Evolutionary conservation across 108 stramenopile genomes (phyloP).

Genomic region (Cylindrotheca fusiformis): DNA sequence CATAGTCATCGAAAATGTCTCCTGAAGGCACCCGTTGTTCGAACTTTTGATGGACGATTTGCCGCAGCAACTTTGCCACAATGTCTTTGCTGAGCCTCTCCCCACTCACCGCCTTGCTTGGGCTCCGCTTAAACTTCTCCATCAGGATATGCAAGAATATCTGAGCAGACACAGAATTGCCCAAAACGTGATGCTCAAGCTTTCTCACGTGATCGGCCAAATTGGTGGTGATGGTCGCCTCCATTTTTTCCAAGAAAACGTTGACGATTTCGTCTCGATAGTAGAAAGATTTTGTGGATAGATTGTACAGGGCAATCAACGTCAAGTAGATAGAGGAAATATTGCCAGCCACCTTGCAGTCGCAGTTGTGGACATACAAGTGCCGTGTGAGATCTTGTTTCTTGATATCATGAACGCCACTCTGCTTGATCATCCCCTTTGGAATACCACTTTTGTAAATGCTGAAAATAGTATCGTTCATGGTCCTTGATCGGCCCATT

Average conservation of each 20-base stretch:
- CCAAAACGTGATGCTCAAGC: slow-evolving; percentile 15
- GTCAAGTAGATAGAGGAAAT: slow-evolving; percentile 37
- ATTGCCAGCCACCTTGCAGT: slow-evolving; percentile 29
- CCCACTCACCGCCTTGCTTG: slow-evolving; percentile 3
- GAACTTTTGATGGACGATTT: slow-evolving; percentile 32
- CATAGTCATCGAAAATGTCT: slow-evolving; percentile 22
- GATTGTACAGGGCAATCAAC: slow-evolving; percentile 26
- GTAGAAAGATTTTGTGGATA: slow-evolving; percentile 23
- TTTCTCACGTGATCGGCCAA: slow-evolving; percentile 18
- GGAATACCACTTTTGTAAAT: slow-evolving; percentile 26
- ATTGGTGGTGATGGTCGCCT: slow-evolving; percentile 12
- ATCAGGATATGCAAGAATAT: slow-evolving; percentile 25
- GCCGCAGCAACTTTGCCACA: slow-evolving; percentile 6
- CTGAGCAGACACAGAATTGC: slow-evolving; percentile 16
- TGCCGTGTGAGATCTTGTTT: slow-evolving; percentile 15
- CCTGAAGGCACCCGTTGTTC: slow-evolving; percentile 22
- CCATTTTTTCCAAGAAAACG: slow-evolving; percentile 31
- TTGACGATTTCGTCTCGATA: slow-evolving; percentile 30
- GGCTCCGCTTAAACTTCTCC: slow-evolving; percentile 24
- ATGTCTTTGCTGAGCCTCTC: not conserved
- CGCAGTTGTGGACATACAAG: slow-evolving; percentile 28
- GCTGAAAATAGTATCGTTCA: slow-evolving; percentile 31
- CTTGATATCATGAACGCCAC: slow-evolving; percentile 15
- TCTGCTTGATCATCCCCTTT: slow-evolving; percentile 6
- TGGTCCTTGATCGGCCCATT: slow-evolving; percentile 31